These are phyloP conservation scores for Sarcomyxa edulis DNA, from an alignment of 768 basidiomycete species.

Conservation along the genomic window DNA sequence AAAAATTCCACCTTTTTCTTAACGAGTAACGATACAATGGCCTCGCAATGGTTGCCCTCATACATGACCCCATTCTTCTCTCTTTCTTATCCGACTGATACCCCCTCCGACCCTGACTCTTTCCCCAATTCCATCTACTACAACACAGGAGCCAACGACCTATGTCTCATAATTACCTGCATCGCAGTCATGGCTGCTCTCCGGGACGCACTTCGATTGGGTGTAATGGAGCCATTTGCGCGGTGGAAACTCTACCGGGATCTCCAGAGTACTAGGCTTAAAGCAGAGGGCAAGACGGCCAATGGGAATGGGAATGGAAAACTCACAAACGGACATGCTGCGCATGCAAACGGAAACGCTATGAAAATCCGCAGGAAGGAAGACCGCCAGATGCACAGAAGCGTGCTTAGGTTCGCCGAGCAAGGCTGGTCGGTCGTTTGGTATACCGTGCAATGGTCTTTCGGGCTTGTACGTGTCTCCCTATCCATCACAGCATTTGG, in stretches of 20 bases:
- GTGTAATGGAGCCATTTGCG: conserved; percentile 77
- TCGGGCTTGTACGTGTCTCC: conserved; percentile 68
- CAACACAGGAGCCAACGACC: conserved; percentile 66
- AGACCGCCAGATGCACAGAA: conserved; percentile 57
- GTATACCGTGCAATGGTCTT: conserved; percentile 67
- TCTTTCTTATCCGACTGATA: conserved; percentile 61
- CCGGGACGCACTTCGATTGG: conserved; percentile 72
- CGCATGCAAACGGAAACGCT: conserved; percentile 18
- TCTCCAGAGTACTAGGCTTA: conserved; percentile 26
- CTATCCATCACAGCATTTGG: conserved; percentile 8
- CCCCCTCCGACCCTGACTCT: conserved; percentile 60
- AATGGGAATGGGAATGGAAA: conserved; percentile 22
- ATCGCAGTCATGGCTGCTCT: conserved; percentile 85
- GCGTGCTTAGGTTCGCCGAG: conserved; percentile 86
- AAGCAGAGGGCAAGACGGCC: conserved; percentile 13
- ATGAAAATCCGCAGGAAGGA: conserved; percentile 33
- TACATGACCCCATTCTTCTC: conserved; percentile 64
- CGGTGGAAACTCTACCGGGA: conserved; percentile 65
- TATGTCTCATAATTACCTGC: conserved; percentile 75
- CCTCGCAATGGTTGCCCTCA: conserved; percentile 43
- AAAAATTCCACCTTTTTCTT: no score
- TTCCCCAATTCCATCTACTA: conserved; percentile 71
- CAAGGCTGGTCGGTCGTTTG: conserved; percentile 91
- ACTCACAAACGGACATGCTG: conserved; percentile 25
- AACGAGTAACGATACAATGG: conserved; percentile 9